Evolutionary conservation across 257 asterid species (phyloP).

Genomic region (Solanum bukasovii): DNA sequence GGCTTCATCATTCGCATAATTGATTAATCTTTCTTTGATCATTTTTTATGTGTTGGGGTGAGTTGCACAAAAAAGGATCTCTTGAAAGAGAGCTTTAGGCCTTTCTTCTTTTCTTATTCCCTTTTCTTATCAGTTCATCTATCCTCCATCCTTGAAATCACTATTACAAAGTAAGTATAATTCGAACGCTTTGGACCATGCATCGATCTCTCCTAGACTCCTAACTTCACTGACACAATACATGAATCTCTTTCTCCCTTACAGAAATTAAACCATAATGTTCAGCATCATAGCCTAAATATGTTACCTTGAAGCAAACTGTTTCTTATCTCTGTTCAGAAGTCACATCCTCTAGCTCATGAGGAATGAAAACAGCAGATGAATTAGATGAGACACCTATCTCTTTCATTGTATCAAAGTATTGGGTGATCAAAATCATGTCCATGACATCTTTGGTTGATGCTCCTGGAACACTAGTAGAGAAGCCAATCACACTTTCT

Average conservation of each 20-base stretch:
- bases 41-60: not conserved
- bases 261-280: not conserved
- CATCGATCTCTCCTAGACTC: not conserved
- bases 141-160: not conserved
- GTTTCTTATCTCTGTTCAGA: conserved; percentile 8
- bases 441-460: conserved; percentile 16
- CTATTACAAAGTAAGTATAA: not conserved
- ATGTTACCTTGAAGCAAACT: conserved; percentile 5
- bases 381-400: conserved; percentile 16
- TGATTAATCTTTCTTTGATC: not conserved
- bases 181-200: not conserved
- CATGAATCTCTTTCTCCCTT: not conserved
- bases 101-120: not conserved
- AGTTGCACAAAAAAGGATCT: not conserved
- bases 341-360: conserved; percentile 5
- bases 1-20: not conserved
- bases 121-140: not conserved
- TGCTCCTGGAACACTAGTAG: conserved; percentile 10
- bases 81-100: not conserved
- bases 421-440: conserved; percentile 20
- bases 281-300: not conserved
- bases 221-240: not conserved
- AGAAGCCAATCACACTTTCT: conserved; percentile 13
- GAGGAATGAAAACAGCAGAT: conserved; percentile 16
- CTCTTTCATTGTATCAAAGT: conserved; percentile 22